Base-by-base conservation (phyloP, 2,329 filamentous ascomycete species). In the Aureobasidium melanogenum region DNA sequence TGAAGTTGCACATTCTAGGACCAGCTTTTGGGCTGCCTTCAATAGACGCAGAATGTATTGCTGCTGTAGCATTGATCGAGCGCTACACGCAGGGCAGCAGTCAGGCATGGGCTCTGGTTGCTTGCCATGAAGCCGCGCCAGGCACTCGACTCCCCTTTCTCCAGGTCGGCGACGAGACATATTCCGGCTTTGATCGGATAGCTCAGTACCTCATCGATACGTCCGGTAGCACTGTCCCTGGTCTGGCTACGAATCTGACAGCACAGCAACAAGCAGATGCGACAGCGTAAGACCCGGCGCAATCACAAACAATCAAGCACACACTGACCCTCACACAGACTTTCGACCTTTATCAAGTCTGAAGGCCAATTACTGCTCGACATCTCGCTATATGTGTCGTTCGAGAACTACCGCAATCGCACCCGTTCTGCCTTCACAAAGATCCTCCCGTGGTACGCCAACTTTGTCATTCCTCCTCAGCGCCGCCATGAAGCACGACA, bases 31-130 rank as follows among this genome's bases (percentile, higher is more conserved):
- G 86, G 43, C 83, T 97, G 47, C 87, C 93, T 15, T 97, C 94
- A 46, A 88, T 97, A 69, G 92, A 97, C 70, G 81, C 93, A 48
- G 89, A 96, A 78, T 97, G 92, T 71, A 84, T 96, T 63, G 92
- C 92, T 30, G 81, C 88, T 46, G 85, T 96, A 66, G 85, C 89
- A 58, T 92, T 92, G 72, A 80, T 96, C 62, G 82, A 84, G 63
- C 79, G 38, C 1, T 52, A 60, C 26, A 48, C 46, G 5, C 34
- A 62, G 5, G 54, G 55, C 26, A 59, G 34, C 12, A 51, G 43
- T 3, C 51, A 60, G 38, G 46, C n/a, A 67, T 96, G 88, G 88
- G 79, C 82, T 64, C 77, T 95, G 64, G 77, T 94, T 66, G 83
- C 87, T 47, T 88, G 84, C 71, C 67, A 69, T 59, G 65, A 69